Conservation (phyloP, 129 eudicot species). For the Helianthus annuus region HanXRQr2.0-SUNRISE NC_035442.2:98442033-98442532, state of each 20-base stretch:
- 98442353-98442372: conserved; percentile 25
- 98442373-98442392: conserved; percentile 36
- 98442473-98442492: conserved; percentile 23
- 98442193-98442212: conserved; percentile 16
- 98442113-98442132: conserved; percentile 11
- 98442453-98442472: conserved; percentile 29
- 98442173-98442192: conserved; percentile 9
- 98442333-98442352: conserved; percentile 30
- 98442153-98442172: conserved; percentile 11
- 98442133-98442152: conserved; percentile 13
- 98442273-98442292: conserved; percentile 24
- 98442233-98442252: conserved; percentile 26
- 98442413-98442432: conserved; percentile 31
- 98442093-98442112: not conserved
- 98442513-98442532: conserved; percentile 11
- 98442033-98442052: conserved; percentile 22
- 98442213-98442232: conserved; percentile 27
- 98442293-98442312: conserved; percentile 26
- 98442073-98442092: conserved; percentile 12
- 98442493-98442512: conserved; percentile 20
- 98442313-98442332: conserved; percentile 30
- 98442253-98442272: conserved; percentile 30
- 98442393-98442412: conserved; percentile 29
- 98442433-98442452: conserved; percentile 35
- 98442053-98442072: conserved; percentile 15